Base-by-base conservation (phyloP, 345 rosid genomes). In the Microcos paniculata region DNA sequence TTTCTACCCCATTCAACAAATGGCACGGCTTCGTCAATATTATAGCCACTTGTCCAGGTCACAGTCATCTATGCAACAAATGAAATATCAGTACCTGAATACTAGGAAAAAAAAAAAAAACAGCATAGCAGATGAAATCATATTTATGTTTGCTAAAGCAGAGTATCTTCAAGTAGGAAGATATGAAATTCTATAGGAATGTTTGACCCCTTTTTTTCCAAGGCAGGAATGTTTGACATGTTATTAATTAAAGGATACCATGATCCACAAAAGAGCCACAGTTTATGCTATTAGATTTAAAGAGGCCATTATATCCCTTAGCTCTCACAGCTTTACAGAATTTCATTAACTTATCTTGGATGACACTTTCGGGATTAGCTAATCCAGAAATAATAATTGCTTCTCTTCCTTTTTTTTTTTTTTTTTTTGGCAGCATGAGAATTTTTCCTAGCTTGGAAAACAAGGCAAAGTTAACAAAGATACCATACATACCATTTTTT, bases 41-140 rank as follows among this genome's bases (percentile, higher is more conserved):
- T 78, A 79, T 93, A 96, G 26, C 99, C 99, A 75, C 99, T 96
- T 7, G 99, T 96, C 99, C 99, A 96, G 13, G 98, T 96, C 21
- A 93, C 92, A 0, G 97, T 89, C 97, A 93, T 91, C 98, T 95
- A 79, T 33, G 59, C 53, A 78, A 82, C 58, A 70, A 19, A 67
- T n/a, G 76, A 77, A 78, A 58, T 4, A 72, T 42, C n/a, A n/a
- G n/a, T 31, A 40, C 14, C 49, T 55, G 40, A 64, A 57, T 58
- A 68, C 53, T 65, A n/a, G n/a, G n/a, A n/a, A n/a, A n/a, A n/a
- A 21, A 9, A 65, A 33, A 51, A 55, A 23, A n/a, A 55, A 15
- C 31, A 71, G 35, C 51, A 35, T n/a, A n/a, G n/a, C 8, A 61
- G 77, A 30, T 45, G 56, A 61, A 57, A 56, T 12, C 64, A 71